phyloP scores from a whole-genome alignment of 2,329 filamentous ascomycete genomes.

The Ilyonectria mors-panacis region DNA sequence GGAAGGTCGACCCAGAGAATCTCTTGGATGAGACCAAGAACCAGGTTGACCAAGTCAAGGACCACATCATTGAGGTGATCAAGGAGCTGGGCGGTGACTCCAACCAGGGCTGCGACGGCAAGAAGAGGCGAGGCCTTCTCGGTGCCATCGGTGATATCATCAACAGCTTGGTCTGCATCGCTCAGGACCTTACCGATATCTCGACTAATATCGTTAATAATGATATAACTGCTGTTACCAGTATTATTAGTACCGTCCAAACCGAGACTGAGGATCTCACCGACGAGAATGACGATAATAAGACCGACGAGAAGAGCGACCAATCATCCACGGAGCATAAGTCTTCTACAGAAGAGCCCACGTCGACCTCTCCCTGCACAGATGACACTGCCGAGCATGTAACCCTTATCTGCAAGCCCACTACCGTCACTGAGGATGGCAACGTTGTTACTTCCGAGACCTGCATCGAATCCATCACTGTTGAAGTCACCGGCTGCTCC shows the following conservation, averaged over 20 bases:
- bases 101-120: conserved; percentile 23
- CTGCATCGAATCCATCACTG: conserved; percentile 27
- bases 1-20: conserved; percentile 23
- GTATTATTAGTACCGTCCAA: conserved; percentile 15
- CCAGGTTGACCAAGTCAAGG: conserved; percentile 27
- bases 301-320: conserved; percentile 26
- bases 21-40: conserved; percentile 36
- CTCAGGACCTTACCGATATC: conserved; percentile 29
- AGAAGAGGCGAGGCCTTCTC: conserved; percentile 36
- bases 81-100: conserved; percentile 30
- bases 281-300: conserved; percentile 31
- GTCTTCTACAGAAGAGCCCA: conserved; percentile 20
- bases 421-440: conserved; percentile 20
- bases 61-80: conserved; percentile 18
- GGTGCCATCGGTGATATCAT: conserved; percentile 31
- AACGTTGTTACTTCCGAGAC: conserved; percentile 19
- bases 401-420: conserved; percentile 30
- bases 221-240: conserved; percentile 32
- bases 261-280: conserved; percentile 33
- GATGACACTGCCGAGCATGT: conserved; percentile 31
- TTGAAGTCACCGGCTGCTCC: conserved; percentile 26
- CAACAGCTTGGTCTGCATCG: conserved; percentile 36
- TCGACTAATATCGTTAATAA: conserved; percentile 21
- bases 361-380: conserved; percentile 28
- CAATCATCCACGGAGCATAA: conserved; percentile 10